Conservation (phyloP, 2,329 filamentous ascomycete species). For the Fusarium concolor region DNA sequence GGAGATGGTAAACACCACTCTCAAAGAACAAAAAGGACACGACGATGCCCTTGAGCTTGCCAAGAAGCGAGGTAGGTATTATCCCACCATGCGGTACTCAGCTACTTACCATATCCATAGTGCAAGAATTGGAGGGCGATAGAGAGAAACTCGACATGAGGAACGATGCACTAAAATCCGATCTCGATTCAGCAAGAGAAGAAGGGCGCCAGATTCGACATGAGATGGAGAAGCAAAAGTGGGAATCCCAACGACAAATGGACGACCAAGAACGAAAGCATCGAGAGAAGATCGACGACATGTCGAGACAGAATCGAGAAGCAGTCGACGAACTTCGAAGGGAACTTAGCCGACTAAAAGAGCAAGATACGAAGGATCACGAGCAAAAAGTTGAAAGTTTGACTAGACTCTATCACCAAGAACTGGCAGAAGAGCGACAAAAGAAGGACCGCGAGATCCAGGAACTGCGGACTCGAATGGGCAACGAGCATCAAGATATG, state of each 20-base stretch:
- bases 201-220: constrained; percentile 51
- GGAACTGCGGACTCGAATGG: constrained; percentile 67
- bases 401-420: constrained; percentile 70
- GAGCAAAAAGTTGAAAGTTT: constrained; percentile 75
- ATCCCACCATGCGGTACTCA: accelerated
- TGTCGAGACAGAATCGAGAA: constrained; percentile 51
- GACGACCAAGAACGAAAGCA: constrained; percentile 59
- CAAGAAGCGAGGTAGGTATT: constrained; percentile 76
- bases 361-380: constrained; percentile 67
- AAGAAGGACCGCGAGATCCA: constrained; percentile 71
- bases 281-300: constrained; percentile 51
- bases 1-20: constrained; percentile 76
- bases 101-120: constrained; percentile 48
- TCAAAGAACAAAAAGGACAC: constrained; percentile 74
- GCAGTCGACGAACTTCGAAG: constrained; percentile 55
- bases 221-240: constrained; percentile 53
- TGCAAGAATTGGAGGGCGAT: constrained; percentile 61
- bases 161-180: constrained; percentile 67
- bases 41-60: constrained; percentile 81
- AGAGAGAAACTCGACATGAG: constrained; percentile 60
- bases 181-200: constrained; percentile 63
- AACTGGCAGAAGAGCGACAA: constrained; percentile 73
- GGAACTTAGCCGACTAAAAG: constrained; percentile 58
- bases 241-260: constrained; percentile 62
- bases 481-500: constrained; percentile 64